Base-by-base conservation (phyloP, 371 early-diverging fungal species). In the Conidiobolus incongruus region DNA sequence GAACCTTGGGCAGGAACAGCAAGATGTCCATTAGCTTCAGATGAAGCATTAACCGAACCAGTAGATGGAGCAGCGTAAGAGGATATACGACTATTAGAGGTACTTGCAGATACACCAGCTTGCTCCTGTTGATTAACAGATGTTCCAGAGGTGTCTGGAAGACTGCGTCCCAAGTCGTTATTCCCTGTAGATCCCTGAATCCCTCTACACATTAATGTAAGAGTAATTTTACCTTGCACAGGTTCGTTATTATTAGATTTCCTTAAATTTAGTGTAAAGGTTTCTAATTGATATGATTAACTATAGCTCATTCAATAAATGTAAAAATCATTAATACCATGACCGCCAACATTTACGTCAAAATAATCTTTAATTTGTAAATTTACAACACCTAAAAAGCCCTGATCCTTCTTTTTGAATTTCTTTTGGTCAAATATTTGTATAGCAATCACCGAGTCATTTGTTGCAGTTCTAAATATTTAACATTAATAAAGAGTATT, bases 371-470 rank as follows among this genome's bases (percentile, higher is more conserved):
- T 66, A 48, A 91, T 69, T 51, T 77, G 70, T 10, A 90, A 66
- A 51, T 87, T 88, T 45, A 89, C 70, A 20, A 89, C 87, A 23
- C 96, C 96, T 17, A 95, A 60, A 56, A 91, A 90, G 0, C 96
- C 93, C 60, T 92, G 92, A 47, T 79, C 75, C 54, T 74, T 78
- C 68, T 81, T 86, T 63, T 88, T 89, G 58, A 83, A 91, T 55
- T 86, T 87, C 54, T 79, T 73, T 61, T 91, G 91, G 60, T 95
- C 96, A 66, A 91, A 95, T 19, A 95, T 77, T 59, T 95, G 91
- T 29, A 91, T 77, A 1, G 88, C 75, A 45, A 93, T 66, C 10
- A 87, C 75, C 50, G 84, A 81, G 45, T 60, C 58, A 53, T 68
- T 73, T 13, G 65, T 69, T 12, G 80, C 81, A 54, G 65, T 62